Base-by-base conservation (phyloP, 2,329 filamentous ascomycete genomes). In the Leptographium lundbergii region DNA sequence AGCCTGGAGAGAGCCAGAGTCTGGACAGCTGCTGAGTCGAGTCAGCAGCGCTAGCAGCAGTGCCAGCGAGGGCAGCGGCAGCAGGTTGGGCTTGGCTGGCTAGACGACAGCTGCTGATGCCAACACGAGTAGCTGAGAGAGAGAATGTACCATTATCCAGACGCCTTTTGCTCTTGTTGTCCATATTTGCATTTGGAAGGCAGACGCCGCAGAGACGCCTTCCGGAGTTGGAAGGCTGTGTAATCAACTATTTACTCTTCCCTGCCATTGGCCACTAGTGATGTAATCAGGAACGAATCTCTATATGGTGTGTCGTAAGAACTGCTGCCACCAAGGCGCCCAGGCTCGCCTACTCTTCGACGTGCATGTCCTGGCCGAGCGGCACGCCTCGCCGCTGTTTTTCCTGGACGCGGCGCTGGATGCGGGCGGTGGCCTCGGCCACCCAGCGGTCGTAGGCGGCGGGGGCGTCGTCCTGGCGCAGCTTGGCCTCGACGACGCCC, bases 401-500 rank as follows among this genome's bases (percentile, higher is more conserved):
- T 58, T 70, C 69, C 57, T 68, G 66, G 62, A 69, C 61, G 63
- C 70, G 68, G 60, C 65, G 66, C 61, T 61, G 63, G 63, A 69
- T 67, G 62, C 66, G 70, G 22, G 65, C 61, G 36, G 64, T 69
- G 2, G 65, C 84, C 60, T 88, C 84, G 58, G 82, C 81, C 19
- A 94, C 74, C 89, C 89, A 95, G 66, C 76, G 75, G 1, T 86
- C 79, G 70, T 92, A 94, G 14, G 77, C 84, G 2, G 14, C 76
- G 47, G n/a, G 54, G 13, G 17, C 27, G 13, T 25, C 45, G 14
- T 25, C 48, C 63, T 86, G 79, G 61, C 78, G 76, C 48, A 95
- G 69, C 77, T 95, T 96, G 62, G 75, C 71, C 63, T 74, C 78
- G n/a, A 90, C 87, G 4, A 96, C 92, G 0, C 85, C 88, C 77